These are phyloP conservation scores for Linum lewisii DNA, from an alignment of 345 rosid species.

Conservation along the genomic window DNA sequence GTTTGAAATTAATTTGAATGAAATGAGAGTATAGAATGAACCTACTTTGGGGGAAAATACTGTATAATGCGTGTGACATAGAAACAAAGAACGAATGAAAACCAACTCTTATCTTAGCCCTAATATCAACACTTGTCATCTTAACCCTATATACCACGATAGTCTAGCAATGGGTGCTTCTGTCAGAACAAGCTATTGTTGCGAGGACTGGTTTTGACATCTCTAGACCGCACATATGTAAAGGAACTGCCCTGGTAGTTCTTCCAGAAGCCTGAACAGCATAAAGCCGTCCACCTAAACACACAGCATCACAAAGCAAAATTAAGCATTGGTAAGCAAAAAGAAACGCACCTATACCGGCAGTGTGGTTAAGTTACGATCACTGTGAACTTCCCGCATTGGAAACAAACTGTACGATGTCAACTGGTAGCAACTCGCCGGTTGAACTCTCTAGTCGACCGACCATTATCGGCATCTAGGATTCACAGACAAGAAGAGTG, in stretches of 20 bases:
- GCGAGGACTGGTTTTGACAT: slow-evolving; percentile 39
- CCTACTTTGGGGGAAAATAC: no score
- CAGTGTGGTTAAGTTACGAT: slow-evolving; percentile 13
- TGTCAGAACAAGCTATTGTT: neutral
- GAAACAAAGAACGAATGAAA: no score
- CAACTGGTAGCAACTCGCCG: slow-evolving; percentile 72
- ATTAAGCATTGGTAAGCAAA: neutral
- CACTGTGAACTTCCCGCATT: slow-evolving; percentile 64
- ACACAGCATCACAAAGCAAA: neutral
- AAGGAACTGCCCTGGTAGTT: slow-evolving; percentile 82
- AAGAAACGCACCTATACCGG: neutral
- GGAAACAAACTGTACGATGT: slow-evolving; percentile 87
- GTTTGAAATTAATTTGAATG: no score
- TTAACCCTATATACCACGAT: no score
- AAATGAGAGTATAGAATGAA: no score
- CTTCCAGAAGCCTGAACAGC: slow-evolving; percentile 74
- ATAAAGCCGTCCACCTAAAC: slow-evolving; percentile 50
- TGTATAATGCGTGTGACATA: no score
- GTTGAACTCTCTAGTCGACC: slow-evolving; percentile 63
- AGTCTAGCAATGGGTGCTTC: no score
- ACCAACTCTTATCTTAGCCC: no score
- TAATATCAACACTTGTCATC: no score
- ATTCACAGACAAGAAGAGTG: slow-evolving; percentile 23
- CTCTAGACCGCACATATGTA: slow-evolving; percentile 46
- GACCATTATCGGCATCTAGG: slow-evolving; percentile 79